Conservation (phyloP, 805 yeast species). For the Ogataea naganishii region DNA sequence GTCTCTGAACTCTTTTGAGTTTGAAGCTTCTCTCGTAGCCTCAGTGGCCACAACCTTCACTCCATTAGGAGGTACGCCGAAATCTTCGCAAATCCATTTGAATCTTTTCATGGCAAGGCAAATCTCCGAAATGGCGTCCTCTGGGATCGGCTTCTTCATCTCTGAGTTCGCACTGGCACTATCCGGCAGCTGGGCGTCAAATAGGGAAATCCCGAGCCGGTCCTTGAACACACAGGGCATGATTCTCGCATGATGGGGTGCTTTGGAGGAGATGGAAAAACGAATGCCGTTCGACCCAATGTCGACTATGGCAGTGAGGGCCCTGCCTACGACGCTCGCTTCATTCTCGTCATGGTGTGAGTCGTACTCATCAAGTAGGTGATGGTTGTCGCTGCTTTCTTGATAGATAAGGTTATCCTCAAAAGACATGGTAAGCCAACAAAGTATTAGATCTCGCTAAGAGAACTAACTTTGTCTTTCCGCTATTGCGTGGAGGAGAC, state of each 20-base stretch:
- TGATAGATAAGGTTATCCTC: constrained; percentile 19
- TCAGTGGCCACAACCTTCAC: constrained; percentile 69
- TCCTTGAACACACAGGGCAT: constrained; percentile 77
- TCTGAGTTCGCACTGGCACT: constrained; percentile 13
- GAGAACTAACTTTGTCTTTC: neutral
- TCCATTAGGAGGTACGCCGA: constrained; percentile 54
- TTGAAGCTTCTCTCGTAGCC: constrained; percentile 63
- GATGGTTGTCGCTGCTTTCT: constrained; percentile 21
- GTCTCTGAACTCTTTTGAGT: constrained; percentile 48
- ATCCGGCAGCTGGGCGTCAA: constrained; percentile 46
- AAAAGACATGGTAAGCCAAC: constrained; percentile 14
- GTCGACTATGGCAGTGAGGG: constrained; percentile 60
- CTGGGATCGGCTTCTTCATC: constrained; percentile 43
- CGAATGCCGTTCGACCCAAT: constrained; percentile 72
- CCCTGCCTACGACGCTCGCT: constrained; percentile 49
- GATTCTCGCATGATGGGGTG: constrained; percentile 62
- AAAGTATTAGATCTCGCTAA: neutral
- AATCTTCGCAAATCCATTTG: constrained; percentile 61
- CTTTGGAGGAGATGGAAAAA: constrained; percentile 62
- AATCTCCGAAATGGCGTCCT: constrained; percentile 49
- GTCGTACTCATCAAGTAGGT: constrained; percentile 14
- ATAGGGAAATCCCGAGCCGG: constrained; percentile 59
- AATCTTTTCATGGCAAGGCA: constrained; percentile 59
- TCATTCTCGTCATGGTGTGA: constrained; percentile 26
- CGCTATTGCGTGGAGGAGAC: neutral